These are phyloP conservation scores for Dactylonectria estremocensis DNA, from an alignment of 2,329 filamentous ascomycete genomes.

Conservation along the genomic window DNA sequence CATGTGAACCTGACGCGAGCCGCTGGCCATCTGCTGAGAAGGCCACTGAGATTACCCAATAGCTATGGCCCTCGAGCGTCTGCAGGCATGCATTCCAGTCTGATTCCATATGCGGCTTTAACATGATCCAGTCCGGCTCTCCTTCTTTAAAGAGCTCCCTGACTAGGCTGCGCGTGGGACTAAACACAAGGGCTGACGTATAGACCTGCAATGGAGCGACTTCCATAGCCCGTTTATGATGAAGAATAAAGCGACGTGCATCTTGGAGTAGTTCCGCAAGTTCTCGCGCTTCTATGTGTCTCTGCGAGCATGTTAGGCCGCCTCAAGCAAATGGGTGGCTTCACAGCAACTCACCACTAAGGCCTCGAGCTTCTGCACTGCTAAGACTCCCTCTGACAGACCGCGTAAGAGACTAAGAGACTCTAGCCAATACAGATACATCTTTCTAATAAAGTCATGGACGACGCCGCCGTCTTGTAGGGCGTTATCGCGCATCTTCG, in stretches of 20 bases:
- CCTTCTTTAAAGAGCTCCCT: not conserved
- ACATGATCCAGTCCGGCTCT: not conserved
- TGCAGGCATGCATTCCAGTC: not conserved
- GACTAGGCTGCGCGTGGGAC: not conserved
- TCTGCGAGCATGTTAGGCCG: not conserved
- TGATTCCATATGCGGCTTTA: not conserved
- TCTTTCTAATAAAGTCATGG: too few relatives aligned
- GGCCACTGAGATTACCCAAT: not conserved
- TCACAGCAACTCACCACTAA: not conserved
- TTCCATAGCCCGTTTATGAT: not conserved
- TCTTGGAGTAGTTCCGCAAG: not conserved
- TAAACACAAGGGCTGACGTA: not conserved
- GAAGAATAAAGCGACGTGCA: not conserved
- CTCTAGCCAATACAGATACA: not conserved
- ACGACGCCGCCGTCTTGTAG: too few relatives aligned
- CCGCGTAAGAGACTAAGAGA: not conserved
- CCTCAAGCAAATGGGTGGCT: not conserved
- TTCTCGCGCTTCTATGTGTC: not conserved
- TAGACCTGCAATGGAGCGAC: not conserved
- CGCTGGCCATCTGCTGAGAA: not conserved
- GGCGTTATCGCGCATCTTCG: too few relatives aligned
- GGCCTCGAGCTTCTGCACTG: not conserved
- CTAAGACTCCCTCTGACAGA: not conserved
- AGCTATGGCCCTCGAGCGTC: not conserved
- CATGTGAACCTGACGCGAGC: not conserved